phyloP scores from a whole-genome alignment of 257 asterid species.

The Catharanthus roseus region DNA sequence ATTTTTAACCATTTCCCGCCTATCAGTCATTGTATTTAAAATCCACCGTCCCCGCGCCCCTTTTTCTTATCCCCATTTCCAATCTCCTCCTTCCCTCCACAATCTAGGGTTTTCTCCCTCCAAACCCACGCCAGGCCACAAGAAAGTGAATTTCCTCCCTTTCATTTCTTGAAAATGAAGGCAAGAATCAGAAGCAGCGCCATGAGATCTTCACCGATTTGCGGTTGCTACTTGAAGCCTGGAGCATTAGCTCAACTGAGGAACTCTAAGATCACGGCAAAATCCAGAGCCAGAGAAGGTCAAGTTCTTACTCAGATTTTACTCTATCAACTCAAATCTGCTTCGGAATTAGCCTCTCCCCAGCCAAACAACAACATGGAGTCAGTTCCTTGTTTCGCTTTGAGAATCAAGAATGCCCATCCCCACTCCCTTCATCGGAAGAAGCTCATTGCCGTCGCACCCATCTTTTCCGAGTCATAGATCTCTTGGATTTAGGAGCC shows the following conservation, averaged over 20 bases:
- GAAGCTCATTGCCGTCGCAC: constrained; percentile 31
- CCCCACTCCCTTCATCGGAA: constrained; percentile 53
- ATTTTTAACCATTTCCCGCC: constrained; percentile 49
- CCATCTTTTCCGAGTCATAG: constrained; percentile 19
- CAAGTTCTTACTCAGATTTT: constrained; percentile 35
- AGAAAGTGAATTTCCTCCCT: not conserved
- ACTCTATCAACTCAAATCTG: constrained; percentile 33
- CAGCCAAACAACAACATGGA: constrained; percentile 32
- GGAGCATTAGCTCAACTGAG: constrained; percentile 77
- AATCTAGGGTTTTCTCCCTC: constrained; percentile 34
- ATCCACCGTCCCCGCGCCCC: constrained; percentile 18
- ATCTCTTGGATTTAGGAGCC: not conserved
- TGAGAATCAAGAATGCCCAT: constrained; percentile 29
- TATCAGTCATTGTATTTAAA: constrained; percentile 32
- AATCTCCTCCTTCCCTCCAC: constrained; percentile 5
- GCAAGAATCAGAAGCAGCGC: constrained; percentile 19
- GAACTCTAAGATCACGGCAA: constrained; percentile 61
- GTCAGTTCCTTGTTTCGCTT: constrained; percentile 46
- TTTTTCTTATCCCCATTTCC: not conserved
- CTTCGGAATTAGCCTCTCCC: constrained; percentile 18
- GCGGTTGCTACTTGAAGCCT: constrained; percentile 47
- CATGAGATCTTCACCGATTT: constrained; percentile 23
- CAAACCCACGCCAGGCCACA: not conserved
- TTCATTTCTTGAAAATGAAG: constrained; percentile 9
- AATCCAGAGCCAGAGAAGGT: constrained; percentile 42